These are phyloP conservation scores for Ophiostoma triangulosporum DNA, from an alignment of 2,329 filamentous ascomycete genomes.

Conservation along the genomic window DNA sequence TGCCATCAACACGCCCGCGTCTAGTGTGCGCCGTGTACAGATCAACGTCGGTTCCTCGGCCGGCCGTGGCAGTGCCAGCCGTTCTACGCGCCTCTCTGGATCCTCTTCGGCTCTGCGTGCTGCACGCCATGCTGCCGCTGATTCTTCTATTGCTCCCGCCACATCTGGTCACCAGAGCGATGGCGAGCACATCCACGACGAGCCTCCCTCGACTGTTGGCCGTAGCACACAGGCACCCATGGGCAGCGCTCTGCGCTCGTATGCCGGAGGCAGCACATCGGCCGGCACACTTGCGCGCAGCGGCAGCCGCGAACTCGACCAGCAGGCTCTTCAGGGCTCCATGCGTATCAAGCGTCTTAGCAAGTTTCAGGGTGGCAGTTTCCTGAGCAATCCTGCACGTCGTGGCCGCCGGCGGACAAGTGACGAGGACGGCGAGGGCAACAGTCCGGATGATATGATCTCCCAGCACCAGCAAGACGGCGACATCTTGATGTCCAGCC, in stretches of 20 bases:
- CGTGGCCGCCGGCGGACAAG: conserved; percentile 55
- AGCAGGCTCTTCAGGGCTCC: conserved; percentile 54
- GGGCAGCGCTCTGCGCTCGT: conserved; percentile 39
- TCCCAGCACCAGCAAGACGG: conserved; percentile 24
- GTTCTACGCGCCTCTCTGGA: conserved; percentile 19
- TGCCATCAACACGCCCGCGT: conserved; percentile 38
- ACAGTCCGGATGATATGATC: conserved; percentile 13
- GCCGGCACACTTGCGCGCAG: conserved; percentile 6
- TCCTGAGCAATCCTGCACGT: conserved; percentile 67
- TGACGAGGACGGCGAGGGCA: conserved; percentile 45
- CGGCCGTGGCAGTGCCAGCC: conserved; percentile 21
- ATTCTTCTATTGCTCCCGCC: conserved; percentile 14
- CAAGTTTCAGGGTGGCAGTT: conserved; percentile 57
- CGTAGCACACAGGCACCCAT: conserved; percentile 25
- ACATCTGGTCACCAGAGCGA: conserved; percentile 26
- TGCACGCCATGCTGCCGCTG: conserved; percentile 7
- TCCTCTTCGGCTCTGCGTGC: conserved; percentile 24
- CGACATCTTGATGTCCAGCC: conserved; percentile 26
- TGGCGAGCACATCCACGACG: conserved; percentile 30
- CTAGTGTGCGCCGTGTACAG: conserved; percentile 39
- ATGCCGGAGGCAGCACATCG: conserved; percentile 22
- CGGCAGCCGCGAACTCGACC: conserved; percentile 21
- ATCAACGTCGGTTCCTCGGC: conserved; percentile 38
- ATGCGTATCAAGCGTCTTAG: conserved; percentile 66
- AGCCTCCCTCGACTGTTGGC: conserved; percentile 36